A percentile compares a stretch with the other conserved stretches of the same genome.
These are phyloP conservation scores for Botrytis fragariae DNA, from an alignment of 2,329 filamentous ascomycete species.

Conservation along the genomic window DNA sequence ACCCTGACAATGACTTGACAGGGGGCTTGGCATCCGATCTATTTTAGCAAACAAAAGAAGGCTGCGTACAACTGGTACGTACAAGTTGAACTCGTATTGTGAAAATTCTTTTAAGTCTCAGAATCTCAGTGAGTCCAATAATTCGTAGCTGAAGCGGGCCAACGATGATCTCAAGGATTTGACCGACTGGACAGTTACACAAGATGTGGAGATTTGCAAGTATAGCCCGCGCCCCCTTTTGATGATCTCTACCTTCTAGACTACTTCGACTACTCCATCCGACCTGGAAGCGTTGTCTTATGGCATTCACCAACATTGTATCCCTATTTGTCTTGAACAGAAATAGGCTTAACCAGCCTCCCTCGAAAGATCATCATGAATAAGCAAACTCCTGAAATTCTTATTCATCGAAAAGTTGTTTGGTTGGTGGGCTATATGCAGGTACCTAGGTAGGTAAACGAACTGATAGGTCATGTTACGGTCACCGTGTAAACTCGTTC, in stretches of 20 bases:
- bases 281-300: neutral
- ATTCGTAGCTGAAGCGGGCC: neutral
- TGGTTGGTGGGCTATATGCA: neutral
- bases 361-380: neutral
- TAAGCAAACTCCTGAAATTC: neutral
- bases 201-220: neutral
- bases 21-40: neutral
- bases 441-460: neutral
- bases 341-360: neutral
- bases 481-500: neutral
- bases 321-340: neutral
- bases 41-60: neutral
- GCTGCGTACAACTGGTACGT: neutral
- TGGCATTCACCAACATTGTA: neutral
- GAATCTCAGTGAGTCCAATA: neutral
- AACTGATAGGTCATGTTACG: neutral
- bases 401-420: neutral
- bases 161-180: neutral
- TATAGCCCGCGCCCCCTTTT: neutral
- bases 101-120: neutral
- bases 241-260: neutral
- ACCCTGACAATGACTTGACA: slow-evolving; percentile 5
- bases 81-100: neutral
- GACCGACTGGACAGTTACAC: neutral
- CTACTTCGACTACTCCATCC: neutral